Evolutionary conservation across 352 stramenopile species (phyloP).

Genomic region (Albugo laibachii): DNA sequence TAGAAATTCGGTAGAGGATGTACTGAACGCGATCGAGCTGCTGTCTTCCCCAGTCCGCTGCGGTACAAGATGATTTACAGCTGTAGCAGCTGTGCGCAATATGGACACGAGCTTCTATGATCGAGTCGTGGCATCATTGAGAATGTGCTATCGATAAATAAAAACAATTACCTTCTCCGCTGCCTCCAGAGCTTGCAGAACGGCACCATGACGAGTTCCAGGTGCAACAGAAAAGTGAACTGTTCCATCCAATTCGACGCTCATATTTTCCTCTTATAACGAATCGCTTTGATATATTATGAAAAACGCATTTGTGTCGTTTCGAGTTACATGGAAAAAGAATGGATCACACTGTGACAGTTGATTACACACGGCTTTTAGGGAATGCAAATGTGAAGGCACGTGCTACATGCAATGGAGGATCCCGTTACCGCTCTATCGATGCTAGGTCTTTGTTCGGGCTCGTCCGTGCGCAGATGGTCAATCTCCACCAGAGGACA

Average conservation of each 20-base stretch:
- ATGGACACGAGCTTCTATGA: constrained; percentile 64
- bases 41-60: constrained; percentile 40
- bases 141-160: background rate
- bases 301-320: too few relatives aligned
- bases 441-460: constrained; percentile 40
- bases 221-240: background rate
- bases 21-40: constrained; percentile 51
- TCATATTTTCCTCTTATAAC: too few relatives aligned
- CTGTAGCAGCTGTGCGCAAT: constrained; percentile 36
- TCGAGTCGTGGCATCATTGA: background rate
- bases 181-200: constrained; percentile 49
- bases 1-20: constrained; percentile 61
- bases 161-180: constrained; percentile 40
- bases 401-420: background rate
- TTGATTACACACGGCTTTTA: constrained; percentile 61
- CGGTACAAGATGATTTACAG: constrained; percentile 45
- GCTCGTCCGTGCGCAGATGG: constrained; percentile 59
- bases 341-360: constrained; percentile 78
- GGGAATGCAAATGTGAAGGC: constrained; percentile 68
- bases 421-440: background rate
- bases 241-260: too few relatives aligned
- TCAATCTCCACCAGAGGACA: constrained; percentile 39
- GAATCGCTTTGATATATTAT: too few relatives aligned
- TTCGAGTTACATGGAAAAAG: too few relatives aligned
- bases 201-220: constrained; percentile 41